phyloP scores from a whole-genome alignment of 192 early-diverging fungal species.

The Podila clonocystis region DNA sequence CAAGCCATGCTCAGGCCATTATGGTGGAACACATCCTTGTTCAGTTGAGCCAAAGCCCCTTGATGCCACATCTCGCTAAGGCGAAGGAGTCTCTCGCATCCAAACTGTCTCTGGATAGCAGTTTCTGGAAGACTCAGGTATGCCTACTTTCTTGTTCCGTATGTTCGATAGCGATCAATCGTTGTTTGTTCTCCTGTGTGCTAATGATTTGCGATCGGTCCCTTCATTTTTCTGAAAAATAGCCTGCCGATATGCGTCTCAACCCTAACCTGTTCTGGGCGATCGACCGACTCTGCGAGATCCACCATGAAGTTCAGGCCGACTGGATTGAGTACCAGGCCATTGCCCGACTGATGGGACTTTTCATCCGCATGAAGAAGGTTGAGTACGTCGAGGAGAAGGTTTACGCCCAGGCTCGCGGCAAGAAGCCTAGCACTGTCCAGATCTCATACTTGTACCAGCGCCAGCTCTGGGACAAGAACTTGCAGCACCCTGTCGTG shows the following conservation, averaged over 20 bases:
- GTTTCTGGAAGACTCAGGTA: conserved; percentile 38
- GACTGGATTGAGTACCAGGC: conserved; percentile 44
- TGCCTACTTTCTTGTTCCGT: background rate
- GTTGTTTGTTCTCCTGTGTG: background rate
- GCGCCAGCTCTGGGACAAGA: conserved; percentile 48
- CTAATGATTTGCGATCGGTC: background rate
- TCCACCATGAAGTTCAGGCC: conserved; percentile 8
- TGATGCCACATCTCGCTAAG: conserved; percentile 29
- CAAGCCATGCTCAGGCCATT: conserved; percentile 30
- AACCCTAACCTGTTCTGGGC: conserved; percentile 50
- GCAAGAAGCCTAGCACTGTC: conserved; percentile 39
- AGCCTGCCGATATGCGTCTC: conserved; percentile 47
- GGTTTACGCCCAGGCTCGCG: conserved; percentile 34
- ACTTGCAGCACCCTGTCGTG: conserved; percentile 44
- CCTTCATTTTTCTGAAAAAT: conserved; percentile 1
- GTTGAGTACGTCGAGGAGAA: conserved; percentile 38
- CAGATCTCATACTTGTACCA: conserved; percentile 47
- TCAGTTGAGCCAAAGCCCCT: conserved; percentile 19
- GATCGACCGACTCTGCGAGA: conserved; percentile 25
- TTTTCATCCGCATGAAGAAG: conserved; percentile 50
- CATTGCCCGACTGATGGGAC: conserved; percentile 28
- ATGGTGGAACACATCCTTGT: conserved; percentile 34
- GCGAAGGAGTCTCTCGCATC: conserved; percentile 24
- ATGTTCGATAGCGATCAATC: too few species aligned
- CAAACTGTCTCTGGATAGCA: conserved; percentile 19